Evolutionary conservation across 2,329 filamentous ascomycete species (phyloP).

Genomic region (Verticillium dahliae): DNA sequence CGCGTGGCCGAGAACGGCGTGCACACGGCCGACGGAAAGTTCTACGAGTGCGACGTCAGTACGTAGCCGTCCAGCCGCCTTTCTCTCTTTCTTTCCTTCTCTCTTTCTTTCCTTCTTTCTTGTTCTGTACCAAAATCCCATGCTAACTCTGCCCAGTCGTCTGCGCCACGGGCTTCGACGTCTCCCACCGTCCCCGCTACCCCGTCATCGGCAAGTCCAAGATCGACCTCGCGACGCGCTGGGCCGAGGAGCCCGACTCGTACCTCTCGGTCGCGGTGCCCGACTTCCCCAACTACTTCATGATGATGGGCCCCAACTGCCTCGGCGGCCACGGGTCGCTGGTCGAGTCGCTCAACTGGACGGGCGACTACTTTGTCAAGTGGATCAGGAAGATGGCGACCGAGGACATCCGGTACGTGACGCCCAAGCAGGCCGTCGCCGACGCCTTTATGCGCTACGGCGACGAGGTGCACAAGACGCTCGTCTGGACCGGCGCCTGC

Average conservation of each 20-base stretch:
- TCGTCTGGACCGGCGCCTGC: slow-evolving; percentile 30
- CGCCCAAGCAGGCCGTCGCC: slow-evolving; percentile 24
- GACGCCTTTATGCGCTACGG: slow-evolving; percentile 24
- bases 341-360: slow-evolving; percentile 11
- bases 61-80: neutral
- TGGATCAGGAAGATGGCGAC: slow-evolving; percentile 16
- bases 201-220: slow-evolving; percentile 40
- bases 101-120: too few relatives aligned
- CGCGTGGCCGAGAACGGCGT: slow-evolving; percentile 12
- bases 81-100: too few relatives aligned
- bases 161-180: slow-evolving; percentile 14
- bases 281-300: slow-evolving; percentile 23
- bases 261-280: slow-evolving; percentile 21
- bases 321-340: slow-evolving; percentile 6
- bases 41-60: slow-evolving; percentile 12
- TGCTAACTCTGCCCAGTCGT: slow-evolving; percentile 4
- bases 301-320: slow-evolving; percentile 13
- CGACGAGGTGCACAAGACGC: slow-evolving; percentile 30
- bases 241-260: slow-evolving; percentile 30
- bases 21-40: slow-evolving; percentile 9
- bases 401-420: slow-evolving; percentile 18
- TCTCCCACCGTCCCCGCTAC: slow-evolving; percentile 17
- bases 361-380: slow-evolving; percentile 20
- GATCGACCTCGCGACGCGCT: slow-evolving; percentile 41
- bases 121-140: too few relatives aligned